Conservation (phyloP, 208 protist genomes). For the Leptomonas pyrrhocoris region DNA sequence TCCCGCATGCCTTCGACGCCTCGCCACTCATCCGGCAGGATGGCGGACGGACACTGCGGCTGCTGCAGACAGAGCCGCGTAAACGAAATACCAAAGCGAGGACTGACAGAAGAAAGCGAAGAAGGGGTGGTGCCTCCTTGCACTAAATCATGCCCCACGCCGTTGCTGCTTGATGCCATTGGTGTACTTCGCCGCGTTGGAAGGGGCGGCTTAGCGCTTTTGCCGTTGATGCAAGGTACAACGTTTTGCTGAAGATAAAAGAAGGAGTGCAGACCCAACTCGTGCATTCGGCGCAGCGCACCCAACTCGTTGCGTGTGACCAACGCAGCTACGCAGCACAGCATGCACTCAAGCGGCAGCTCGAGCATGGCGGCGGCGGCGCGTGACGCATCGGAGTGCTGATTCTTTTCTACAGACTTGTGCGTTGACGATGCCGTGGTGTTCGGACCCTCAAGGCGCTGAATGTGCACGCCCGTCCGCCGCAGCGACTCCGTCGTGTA, state of each 20-base stretch:
- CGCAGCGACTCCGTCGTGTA: background rate
- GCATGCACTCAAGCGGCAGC: constrained; percentile 25
- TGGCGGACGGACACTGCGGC: constrained; percentile 7
- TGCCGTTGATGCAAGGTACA: background rate
- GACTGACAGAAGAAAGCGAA: constrained; percentile 7
- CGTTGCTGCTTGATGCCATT: background rate
- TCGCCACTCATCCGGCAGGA: constrained; percentile 25
- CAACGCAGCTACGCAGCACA: constrained; percentile 29
- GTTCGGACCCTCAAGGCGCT: background rate
- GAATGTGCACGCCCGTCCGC: constrained; percentile 12
- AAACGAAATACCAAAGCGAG: constrained; percentile 26
- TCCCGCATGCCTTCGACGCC: constrained; percentile 16
- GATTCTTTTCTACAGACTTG: background rate
- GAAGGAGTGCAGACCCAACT: constrained; percentile 33
- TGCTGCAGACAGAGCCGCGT: constrained; percentile 29
- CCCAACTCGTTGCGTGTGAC: constrained; percentile 32
- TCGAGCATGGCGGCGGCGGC: constrained; percentile 13
- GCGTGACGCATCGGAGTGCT: background rate
- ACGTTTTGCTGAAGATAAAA: constrained; percentile 28
- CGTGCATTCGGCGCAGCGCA: constrained; percentile 26
- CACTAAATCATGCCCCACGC: background rate
- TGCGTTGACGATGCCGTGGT: background rate
- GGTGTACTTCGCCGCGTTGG: background rate
- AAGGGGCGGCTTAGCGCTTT: background rate
- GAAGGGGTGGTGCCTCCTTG: constrained; percentile 10